phyloP scores from a whole-genome alignment of 371 early-diverging fungal species.

The Syncephalis fuscata region DNA sequence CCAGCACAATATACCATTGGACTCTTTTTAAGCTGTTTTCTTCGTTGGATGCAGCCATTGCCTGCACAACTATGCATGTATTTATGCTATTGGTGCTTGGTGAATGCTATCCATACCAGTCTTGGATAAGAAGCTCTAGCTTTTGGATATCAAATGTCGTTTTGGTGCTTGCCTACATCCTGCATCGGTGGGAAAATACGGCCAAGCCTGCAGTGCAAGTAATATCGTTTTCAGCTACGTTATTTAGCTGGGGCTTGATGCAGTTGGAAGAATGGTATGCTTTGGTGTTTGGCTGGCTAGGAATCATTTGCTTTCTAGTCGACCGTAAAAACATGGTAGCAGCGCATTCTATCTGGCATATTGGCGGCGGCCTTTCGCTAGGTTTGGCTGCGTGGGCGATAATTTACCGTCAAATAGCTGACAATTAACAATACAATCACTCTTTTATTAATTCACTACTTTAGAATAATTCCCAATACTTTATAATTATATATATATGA shows the following conservation, averaged over 20 bases:
- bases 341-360: slow-evolving; percentile 5
- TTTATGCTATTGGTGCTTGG: too few relatives aligned
- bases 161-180: too few relatives aligned
- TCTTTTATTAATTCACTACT: too few relatives aligned
- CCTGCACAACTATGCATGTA: slow-evolving; percentile 12
- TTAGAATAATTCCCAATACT: too few relatives aligned
- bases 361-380: slow-evolving; percentile 1
- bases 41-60: slow-evolving; percentile 20
- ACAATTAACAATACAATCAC: too few relatives aligned
- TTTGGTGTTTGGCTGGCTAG: not conserved
- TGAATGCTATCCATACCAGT: too few relatives aligned
- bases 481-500: too few relatives aligned
- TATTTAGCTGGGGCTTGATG: not conserved
- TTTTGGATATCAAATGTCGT: too few relatives aligned
- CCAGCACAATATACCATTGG: slow-evolving; percentile 18
- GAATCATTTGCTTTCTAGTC: slow-evolving; percentile 1
- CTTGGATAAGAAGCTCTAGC: too few relatives aligned
- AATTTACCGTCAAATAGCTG: too few relatives aligned
- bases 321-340: slow-evolving; percentile 3
- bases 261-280: not conserved
- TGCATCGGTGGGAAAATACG: slow-evolving; percentile 2
- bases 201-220: slow-evolving; percentile 1
- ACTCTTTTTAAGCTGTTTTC: slow-evolving; percentile 21
- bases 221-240: not conserved
- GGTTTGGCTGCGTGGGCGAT: too few relatives aligned